Evolutionary conservation across 768 basidiomycete species (phyloP).

Genomic region (Pholiota conissans): DNA sequence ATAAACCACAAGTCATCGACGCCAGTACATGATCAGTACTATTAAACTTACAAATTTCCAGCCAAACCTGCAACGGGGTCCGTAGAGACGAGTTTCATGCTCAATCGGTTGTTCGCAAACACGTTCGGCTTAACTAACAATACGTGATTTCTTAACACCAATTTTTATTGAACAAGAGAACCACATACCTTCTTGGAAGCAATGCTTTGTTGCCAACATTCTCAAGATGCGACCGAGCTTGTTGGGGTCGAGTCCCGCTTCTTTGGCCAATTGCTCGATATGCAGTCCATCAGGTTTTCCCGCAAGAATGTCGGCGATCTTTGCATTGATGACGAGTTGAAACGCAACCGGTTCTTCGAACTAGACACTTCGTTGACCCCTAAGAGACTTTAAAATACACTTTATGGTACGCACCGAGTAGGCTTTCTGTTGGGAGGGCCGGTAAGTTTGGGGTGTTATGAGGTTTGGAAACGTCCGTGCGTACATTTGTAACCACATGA

Average conservation of each 20-base stretch:
- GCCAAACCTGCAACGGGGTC: conserved; percentile 28
- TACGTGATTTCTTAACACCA: too few relatives aligned
- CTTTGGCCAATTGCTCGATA: background rate
- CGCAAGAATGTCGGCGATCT: background rate
- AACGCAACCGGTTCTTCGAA: conserved; percentile 28
- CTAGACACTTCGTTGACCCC: conserved; percentile 6
- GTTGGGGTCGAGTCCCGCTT: conserved; percentile 21
- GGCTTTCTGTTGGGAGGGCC: conserved; percentile 1
- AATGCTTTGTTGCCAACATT: conserved; percentile 34
- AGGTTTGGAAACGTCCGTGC: background rate
- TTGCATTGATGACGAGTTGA: conserved; percentile 22
- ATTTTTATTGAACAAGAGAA: background rate
- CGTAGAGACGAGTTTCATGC: conserved; percentile 31
- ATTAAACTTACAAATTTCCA: conserved; percentile 20
- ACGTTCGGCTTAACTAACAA: conserved; percentile 1
- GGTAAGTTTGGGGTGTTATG: background rate
- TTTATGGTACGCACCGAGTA: background rate
- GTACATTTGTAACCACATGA: conserved; percentile 27
- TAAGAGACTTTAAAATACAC: too few relatives aligned
- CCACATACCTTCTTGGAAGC: conserved; percentile 36
- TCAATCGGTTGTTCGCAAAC: conserved; percentile 11
- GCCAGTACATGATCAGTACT: too few relatives aligned
- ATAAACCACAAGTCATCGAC: background rate
- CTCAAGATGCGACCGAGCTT: conserved; percentile 37
- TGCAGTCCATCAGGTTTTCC: conserved; percentile 7